Conservation (phyloP, 2,329 filamentous ascomycete genomes). For the Boeremia exigua region DNA sequence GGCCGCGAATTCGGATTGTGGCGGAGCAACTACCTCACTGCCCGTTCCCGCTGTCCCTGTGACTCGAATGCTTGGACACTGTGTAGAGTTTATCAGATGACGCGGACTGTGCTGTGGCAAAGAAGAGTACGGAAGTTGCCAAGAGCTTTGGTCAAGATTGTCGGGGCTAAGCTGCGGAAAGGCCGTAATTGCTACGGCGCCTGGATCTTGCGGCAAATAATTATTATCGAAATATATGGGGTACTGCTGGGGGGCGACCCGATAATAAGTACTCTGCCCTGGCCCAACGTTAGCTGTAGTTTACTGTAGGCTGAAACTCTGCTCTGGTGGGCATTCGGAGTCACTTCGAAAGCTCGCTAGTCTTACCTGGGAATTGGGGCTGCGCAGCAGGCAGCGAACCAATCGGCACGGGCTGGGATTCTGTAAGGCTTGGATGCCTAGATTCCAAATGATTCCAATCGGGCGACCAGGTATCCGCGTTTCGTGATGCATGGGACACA, state of each 20-base stretch:
- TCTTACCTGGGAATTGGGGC: conserved; percentile 32
- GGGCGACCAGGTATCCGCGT: conserved; percentile 37
- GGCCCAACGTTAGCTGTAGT: conserved; percentile 22
- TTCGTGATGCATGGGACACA: conserved; percentile 40
- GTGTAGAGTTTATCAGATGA: conserved; percentile 42
- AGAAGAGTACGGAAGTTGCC: conserved; percentile 34
- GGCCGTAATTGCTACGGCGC: conserved; percentile 38
- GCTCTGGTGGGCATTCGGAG: conserved; percentile 19
- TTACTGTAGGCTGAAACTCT: conserved; percentile 38
- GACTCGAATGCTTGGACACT: conserved; percentile 40
- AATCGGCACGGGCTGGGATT: conserved; percentile 20
- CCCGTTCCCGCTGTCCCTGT: conserved; percentile 32
- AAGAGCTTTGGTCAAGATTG: conserved; percentile 31
- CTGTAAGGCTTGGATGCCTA: conserved; percentile 30
- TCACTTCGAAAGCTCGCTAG: conserved; percentile 32
- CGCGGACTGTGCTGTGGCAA: conserved; percentile 40
- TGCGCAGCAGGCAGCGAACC: conserved; percentile 16
- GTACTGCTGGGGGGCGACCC: conserved; percentile 30
- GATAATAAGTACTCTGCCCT: conserved; percentile 42
- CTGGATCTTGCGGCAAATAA: conserved; percentile 38
- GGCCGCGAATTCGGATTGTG: conserved; percentile 40
- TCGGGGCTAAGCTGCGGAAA: conserved; percentile 39
- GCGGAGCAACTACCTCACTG: conserved; percentile 39
- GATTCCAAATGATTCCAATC: conserved; percentile 29
- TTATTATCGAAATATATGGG: conserved; percentile 28